phyloP scores from a whole-genome alignment of 2,329 filamentous ascomycete species.

The Curvularia sp. region DNA sequence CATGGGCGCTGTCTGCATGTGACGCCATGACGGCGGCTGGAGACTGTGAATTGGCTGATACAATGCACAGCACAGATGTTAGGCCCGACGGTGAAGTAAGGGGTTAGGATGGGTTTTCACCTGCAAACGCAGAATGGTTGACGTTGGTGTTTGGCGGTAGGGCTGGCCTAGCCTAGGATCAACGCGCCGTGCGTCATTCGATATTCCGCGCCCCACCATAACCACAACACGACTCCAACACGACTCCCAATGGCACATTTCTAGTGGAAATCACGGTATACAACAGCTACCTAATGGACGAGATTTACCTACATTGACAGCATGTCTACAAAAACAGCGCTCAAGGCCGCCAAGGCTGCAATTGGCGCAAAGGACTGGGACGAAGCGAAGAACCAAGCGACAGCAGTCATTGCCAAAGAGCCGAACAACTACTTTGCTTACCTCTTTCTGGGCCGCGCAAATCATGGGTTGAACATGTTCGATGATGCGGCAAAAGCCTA shows the following conservation, averaged over 20 bases:
- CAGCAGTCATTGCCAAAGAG: constrained; percentile 73
- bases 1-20: constrained; percentile 47
- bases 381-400: constrained; percentile 73
- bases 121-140: constrained; percentile 19
- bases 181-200: constrained; percentile 35
- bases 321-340: constrained; percentile 67
- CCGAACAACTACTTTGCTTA: constrained; percentile 83
- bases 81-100: not conserved
- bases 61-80: constrained; percentile 9
- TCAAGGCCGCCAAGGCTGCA: constrained; percentile 82
- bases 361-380: constrained; percentile 81
- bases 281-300: constrained; percentile 6
- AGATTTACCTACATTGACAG: not conserved
- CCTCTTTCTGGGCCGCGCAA: constrained; percentile 85
- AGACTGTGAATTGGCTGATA: constrained; percentile 8
- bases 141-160: constrained; percentile 33
- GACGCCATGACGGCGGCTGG: constrained; percentile 39
- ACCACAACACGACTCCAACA: constrained; percentile 15
- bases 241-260: constrained; percentile 30
- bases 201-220: constrained; percentile 24
- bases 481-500: constrained; percentile 82
- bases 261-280: constrained; percentile 27
- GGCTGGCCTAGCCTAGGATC: constrained; percentile 32
- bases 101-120: not conserved
- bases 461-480: constrained; percentile 75